phyloP scores from a whole-genome alignment of 768 basidiomycete genomes.

The Tylopilus felleus region DNA sequence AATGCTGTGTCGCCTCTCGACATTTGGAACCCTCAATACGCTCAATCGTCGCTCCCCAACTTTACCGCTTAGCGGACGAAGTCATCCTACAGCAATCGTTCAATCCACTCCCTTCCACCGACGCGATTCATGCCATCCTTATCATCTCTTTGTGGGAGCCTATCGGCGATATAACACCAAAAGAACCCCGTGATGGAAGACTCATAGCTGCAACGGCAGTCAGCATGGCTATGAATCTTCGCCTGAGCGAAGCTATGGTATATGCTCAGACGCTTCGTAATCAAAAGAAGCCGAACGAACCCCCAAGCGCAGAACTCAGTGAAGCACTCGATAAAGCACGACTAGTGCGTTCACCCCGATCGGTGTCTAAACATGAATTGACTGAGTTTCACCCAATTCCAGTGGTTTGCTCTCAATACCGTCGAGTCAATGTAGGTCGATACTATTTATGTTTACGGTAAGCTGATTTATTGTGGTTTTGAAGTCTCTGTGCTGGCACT shows the following conservation, averaged over 20 bases:
- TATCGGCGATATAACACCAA: slow-evolving; percentile 31
- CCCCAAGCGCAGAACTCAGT: slow-evolving; percentile 27
- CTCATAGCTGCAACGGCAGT: slow-evolving; percentile 41
- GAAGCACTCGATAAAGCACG: slow-evolving; percentile 38
- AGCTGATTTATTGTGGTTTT: slow-evolving; percentile 1
- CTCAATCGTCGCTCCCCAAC: slow-evolving; percentile 35
- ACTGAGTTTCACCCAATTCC: slow-evolving; percentile 12
- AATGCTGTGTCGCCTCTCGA: slow-evolving; percentile 45
- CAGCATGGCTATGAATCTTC: slow-evolving; percentile 46
- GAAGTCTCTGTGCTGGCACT: slow-evolving; percentile 42
- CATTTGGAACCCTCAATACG: slow-evolving; percentile 38
- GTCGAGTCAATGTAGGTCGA: slow-evolving; percentile 38
- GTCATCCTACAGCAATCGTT: slow-evolving; percentile 39
- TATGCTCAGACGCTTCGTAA: slow-evolving; percentile 30
- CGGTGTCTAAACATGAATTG: slow-evolving; percentile 9
- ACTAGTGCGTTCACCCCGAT: slow-evolving; percentile 29
- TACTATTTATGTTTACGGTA: not conserved
- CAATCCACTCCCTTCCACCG: slow-evolving; percentile 39
- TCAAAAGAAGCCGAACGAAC: slow-evolving; percentile 27
- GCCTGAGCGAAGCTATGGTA: slow-evolving; percentile 36
- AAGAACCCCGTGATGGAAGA: slow-evolving; percentile 37
- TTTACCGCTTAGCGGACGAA: slow-evolving; percentile 42
- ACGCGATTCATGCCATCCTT: slow-evolving; percentile 40
- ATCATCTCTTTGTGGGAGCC: slow-evolving; percentile 46
- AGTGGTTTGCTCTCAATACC: slow-evolving; percentile 41